phyloP scores from a whole-genome alignment of 2,329 filamentous ascomycete genomes.

The Plenodomus lindquistii region DNA sequence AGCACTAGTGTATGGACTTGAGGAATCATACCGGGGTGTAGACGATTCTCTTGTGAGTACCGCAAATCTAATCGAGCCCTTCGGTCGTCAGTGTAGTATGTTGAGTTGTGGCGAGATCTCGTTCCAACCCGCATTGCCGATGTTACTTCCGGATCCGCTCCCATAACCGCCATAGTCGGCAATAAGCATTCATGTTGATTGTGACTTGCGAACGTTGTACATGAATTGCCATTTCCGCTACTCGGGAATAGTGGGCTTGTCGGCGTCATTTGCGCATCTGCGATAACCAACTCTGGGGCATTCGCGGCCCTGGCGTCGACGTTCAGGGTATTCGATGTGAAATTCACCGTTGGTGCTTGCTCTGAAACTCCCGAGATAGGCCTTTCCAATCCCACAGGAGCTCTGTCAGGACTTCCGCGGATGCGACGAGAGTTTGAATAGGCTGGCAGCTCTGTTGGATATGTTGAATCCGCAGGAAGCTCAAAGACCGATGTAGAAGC shows the following conservation, averaged over 20 bases:
- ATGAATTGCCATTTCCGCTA: slow-evolving; percentile 8
- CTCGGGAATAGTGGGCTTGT: slow-evolving; percentile 13
- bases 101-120: slow-evolving; percentile 29
- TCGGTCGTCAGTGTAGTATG: slow-evolving; percentile 32
- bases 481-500: slow-evolving; percentile 24
- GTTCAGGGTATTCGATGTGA: slow-evolving; percentile 38
- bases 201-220: not conserved
- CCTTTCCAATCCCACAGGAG: not conserved
- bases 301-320: slow-evolving; percentile 49
- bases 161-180: slow-evolving; percentile 6
- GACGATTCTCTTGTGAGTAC: slow-evolving; percentile 35
- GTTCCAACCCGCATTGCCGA: not conserved
- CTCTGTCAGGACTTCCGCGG: not conserved
- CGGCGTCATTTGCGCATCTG: slow-evolving; percentile 16
- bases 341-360: slow-evolving; percentile 17
- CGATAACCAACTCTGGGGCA: slow-evolving; percentile 51
- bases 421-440: slow-evolving; percentile 1
- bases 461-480: slow-evolving; percentile 31
- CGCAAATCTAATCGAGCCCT: slow-evolving; percentile 36
- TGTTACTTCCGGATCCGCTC: slow-evolving; percentile 1
- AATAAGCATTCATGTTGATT: slow-evolving; percentile 13
- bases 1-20: slow-evolving; percentile 59
- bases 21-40: slow-evolving; percentile 61
- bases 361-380: not conserved
- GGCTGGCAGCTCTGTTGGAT: slow-evolving; percentile 30